phyloP scores from a whole-genome alignment of 441 rosid species.

The Viola pubescens region DNA sequence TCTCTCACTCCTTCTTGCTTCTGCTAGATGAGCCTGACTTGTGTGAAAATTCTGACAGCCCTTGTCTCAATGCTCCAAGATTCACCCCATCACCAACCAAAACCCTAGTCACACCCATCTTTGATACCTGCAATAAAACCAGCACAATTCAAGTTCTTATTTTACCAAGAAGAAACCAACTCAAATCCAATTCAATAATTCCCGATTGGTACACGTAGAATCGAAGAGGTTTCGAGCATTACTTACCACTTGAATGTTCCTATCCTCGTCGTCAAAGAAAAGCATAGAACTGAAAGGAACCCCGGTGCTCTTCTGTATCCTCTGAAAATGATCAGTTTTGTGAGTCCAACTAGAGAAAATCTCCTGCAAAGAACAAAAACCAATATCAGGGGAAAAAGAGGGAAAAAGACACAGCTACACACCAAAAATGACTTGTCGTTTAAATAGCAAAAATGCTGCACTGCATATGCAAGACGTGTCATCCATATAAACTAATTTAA shows the following conservation, averaged over 20 bases:
- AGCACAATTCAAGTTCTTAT: background rate
- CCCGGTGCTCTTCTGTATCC: conserved; percentile 57
- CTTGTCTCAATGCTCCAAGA: conserved; percentile 63
- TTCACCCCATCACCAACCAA: conserved; percentile 60
- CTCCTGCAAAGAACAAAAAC: conserved; percentile 37
- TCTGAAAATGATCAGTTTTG: conserved; percentile 89
- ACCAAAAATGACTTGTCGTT: too few species aligned
- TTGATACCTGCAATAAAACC: conserved; percentile 43
- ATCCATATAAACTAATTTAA: too few species aligned
- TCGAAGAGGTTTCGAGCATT: background rate
- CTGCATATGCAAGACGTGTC: too few species aligned
- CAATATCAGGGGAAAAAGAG: background rate
- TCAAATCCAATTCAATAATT: background rate
- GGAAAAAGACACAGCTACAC: background rate
- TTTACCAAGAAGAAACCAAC: background rate
- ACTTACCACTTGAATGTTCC: conserved; percentile 62
- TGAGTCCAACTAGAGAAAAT: conserved; percentile 69
- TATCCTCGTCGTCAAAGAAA: conserved; percentile 77
- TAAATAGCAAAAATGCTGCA: too few species aligned
- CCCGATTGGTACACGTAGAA: background rate
- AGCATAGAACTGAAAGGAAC: conserved; percentile 68
- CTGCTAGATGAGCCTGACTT: too few species aligned
- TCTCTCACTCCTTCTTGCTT: too few species aligned
- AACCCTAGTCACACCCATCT: conserved; percentile 81
- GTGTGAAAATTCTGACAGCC: conserved; percentile 42